phyloP scores from a whole-genome alignment of 192 early-diverging fungal genomes.

The Nowakowskiella sp. region DNA sequence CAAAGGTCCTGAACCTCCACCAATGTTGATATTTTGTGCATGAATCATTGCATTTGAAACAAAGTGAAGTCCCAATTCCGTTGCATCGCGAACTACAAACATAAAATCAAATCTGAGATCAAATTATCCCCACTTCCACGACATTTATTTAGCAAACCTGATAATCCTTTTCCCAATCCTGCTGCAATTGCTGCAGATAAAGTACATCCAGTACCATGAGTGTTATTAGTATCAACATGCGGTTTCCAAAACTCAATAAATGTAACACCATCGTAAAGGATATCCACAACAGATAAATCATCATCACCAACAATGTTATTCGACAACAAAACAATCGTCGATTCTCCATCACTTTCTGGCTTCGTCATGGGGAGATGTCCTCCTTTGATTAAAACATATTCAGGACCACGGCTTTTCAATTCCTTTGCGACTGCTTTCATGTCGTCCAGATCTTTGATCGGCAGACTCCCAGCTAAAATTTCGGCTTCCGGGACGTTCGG shows the following conservation, averaged over 20 bases:
- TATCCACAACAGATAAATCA: conserved; percentile 61
- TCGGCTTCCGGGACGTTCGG: conserved; percentile 83
- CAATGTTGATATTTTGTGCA: conserved; percentile 48
- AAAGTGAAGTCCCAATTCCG: conserved; percentile 49
- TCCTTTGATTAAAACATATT: conserved; percentile 67
- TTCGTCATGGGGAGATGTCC: conserved; percentile 57
- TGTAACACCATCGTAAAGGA: conserved; percentile 43
- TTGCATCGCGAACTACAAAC: conserved; percentile 41
- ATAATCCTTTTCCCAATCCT: conserved; percentile 47
- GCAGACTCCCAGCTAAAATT: conserved; percentile 28
- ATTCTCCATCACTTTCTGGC: conserved; percentile 17
- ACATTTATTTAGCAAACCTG: conserved; percentile 24
- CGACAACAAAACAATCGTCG: conserved; percentile 2
- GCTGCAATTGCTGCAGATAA: conserved; percentile 73
- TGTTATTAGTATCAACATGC: conserved; percentile 58
- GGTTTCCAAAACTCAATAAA: conserved; percentile 43
- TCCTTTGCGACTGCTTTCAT: conserved; percentile 54
- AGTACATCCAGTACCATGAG: conserved; percentile 86
- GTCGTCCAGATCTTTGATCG: conserved; percentile 46
- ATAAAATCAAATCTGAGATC: background rate
- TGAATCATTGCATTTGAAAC: conserved; percentile 64
- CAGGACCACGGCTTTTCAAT: conserved; percentile 45
- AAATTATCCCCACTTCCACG: background rate
- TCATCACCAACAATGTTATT: conserved; percentile 5
- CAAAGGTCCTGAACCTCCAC: conserved; percentile 63